Evolutionary conservation across 2,329 filamentous ascomycete species (phyloP).

Genomic region (Claviceps pusilla): DNA sequence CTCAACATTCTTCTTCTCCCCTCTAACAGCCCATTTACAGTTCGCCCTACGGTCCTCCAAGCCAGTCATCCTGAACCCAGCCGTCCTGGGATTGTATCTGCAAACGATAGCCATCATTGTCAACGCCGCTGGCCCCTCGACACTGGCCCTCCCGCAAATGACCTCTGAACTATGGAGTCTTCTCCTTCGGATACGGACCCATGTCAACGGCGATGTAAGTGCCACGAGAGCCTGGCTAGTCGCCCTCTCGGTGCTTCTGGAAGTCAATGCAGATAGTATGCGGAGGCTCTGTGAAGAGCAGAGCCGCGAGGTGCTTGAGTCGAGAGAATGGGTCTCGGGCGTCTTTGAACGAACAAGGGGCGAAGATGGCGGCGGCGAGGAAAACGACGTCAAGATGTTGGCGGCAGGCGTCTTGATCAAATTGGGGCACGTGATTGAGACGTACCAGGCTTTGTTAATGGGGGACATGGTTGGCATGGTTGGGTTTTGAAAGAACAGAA

Average conservation of each 20-base stretch:
- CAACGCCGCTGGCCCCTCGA: conserved; percentile 69
- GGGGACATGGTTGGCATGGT: conserved; percentile 49
- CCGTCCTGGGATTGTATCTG: conserved; percentile 63
- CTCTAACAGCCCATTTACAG: conserved; percentile 68
- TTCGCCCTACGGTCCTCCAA: conserved; percentile 40
- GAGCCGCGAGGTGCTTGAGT: conserved; percentile 67
- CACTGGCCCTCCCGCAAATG: conserved; percentile 60
- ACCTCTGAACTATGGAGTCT: conserved; percentile 74
- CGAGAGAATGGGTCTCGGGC: conserved; percentile 66
- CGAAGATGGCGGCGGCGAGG: conserved; percentile 43
- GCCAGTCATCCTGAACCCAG: conserved; percentile 53
- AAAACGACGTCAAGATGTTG: conserved; percentile 64
- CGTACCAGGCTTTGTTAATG: conserved; percentile 62
- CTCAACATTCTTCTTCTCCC: conserved; percentile 67
- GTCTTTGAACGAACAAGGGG: conserved; percentile 52
- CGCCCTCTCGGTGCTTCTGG: conserved; percentile 62
- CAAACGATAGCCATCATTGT: conserved; percentile 75
- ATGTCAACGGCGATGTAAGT: conserved; percentile 43
- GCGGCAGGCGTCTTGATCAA: conserved; percentile 66
- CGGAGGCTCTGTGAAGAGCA: conserved; percentile 58
- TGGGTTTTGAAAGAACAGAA: conserved; percentile 14
- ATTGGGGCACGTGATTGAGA: conserved; percentile 66
- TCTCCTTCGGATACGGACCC: conserved; percentile 53
- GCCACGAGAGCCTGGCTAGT: conserved; percentile 66
- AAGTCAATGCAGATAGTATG: conserved; percentile 63